These are phyloP conservation scores for Aspergillus amoenus DNA, from an alignment of 2,329 filamentous ascomycete genomes.

Conservation along the genomic window DNA sequence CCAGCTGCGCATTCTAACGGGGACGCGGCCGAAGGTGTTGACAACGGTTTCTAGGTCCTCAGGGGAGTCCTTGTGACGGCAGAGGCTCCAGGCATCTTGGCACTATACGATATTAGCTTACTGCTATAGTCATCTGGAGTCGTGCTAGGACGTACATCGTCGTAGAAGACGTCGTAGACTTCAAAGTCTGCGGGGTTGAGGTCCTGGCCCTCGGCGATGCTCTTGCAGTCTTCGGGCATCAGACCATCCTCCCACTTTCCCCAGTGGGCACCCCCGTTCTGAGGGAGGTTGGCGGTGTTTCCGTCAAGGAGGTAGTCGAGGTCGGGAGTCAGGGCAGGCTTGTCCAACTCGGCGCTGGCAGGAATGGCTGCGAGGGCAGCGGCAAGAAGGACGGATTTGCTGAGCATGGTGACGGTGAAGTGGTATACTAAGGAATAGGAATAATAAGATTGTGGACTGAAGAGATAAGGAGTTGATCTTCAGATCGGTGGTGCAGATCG, in stretches of 20 bases:
- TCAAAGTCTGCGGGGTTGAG: constrained; percentile 10
- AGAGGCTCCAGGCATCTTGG: constrained; percentile 6
- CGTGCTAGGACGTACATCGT: neutral
- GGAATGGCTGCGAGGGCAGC: constrained; percentile 2
- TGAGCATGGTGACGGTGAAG: neutral
- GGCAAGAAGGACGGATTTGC: neutral
- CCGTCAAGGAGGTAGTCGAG: constrained; percentile 7
- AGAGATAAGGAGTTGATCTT: too few species aligned
- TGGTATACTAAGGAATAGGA: neutral
- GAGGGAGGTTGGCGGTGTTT: neutral
- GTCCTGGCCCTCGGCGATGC: constrained; percentile 4
- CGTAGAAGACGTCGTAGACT: constrained; percentile 7
- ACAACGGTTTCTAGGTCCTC: neutral
- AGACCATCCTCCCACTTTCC: constrained; percentile 2
- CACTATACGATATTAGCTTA: neutral
- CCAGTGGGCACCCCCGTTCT: neutral
- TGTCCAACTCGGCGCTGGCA: neutral
- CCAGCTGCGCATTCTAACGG: constrained; percentile 12
- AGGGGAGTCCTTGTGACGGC: constrained; percentile 3
- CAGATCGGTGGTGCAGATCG: too few species aligned
- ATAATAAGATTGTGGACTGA: neutral
- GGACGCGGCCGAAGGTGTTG: constrained; percentile 1
- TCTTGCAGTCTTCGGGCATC: constrained; percentile 11
- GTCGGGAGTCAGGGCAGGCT: constrained; percentile 7
- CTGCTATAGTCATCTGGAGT: too few species aligned